Evolutionary conservation across 2,329 filamentous ascomycete genomes (phyloP).

Genomic region (Colletotrichum sansevieriae): DNA sequence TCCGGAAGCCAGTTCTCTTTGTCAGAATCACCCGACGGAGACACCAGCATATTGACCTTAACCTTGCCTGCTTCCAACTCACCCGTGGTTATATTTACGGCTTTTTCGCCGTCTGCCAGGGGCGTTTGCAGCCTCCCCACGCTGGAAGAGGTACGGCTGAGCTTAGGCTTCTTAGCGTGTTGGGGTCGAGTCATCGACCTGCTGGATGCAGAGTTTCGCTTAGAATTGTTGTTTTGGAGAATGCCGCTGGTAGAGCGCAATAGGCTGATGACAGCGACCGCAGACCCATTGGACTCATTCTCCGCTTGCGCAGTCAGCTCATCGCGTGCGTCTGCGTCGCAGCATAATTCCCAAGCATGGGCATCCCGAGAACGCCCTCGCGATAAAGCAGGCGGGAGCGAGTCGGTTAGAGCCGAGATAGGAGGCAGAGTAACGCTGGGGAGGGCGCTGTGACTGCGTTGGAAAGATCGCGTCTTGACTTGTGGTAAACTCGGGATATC

Average conservation of each 20-base stretch:
- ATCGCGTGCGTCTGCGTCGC: slow-evolving; percentile 82
- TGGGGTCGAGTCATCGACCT: slow-evolving; percentile 46
- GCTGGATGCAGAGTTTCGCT: slow-evolving; percentile 69
- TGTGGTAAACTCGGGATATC: slow-evolving; percentile 61
- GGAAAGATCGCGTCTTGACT: slow-evolving; percentile 62
- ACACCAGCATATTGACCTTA: slow-evolving; percentile 56
- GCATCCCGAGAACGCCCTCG: slow-evolving; percentile 88
- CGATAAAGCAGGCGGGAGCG: slow-evolving; percentile 67
- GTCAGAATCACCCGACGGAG: slow-evolving; percentile 76
- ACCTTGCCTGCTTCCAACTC: slow-evolving; percentile 46
- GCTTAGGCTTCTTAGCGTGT: slow-evolving; percentile 72
- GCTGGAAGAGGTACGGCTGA: slow-evolving; percentile 73
- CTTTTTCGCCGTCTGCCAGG: slow-evolving; percentile 12
- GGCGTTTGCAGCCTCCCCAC: slow-evolving; percentile 69
- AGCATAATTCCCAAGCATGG: slow-evolving; percentile 91
- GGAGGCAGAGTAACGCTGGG: slow-evolving; percentile 69
- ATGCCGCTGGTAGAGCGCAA: slow-evolving; percentile 76
- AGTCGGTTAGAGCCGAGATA: slow-evolving; percentile 65
- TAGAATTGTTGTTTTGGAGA: slow-evolving; percentile 69
- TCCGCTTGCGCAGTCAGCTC: slow-evolving; percentile 85
- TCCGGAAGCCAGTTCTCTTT: slow-evolving; percentile 90
- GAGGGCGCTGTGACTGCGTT: slow-evolving; percentile 79
- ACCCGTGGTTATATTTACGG: not conserved
- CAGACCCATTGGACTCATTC: slow-evolving; percentile 83
- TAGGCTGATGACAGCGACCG: slow-evolving; percentile 84